A percentile compares a stretch with the other conserved stretches of the same genome.
These are phyloP conservation scores for Phytophthora pinifolia DNA, from an alignment of 352 stramenopile species.

Conservation along the genomic window DNA sequence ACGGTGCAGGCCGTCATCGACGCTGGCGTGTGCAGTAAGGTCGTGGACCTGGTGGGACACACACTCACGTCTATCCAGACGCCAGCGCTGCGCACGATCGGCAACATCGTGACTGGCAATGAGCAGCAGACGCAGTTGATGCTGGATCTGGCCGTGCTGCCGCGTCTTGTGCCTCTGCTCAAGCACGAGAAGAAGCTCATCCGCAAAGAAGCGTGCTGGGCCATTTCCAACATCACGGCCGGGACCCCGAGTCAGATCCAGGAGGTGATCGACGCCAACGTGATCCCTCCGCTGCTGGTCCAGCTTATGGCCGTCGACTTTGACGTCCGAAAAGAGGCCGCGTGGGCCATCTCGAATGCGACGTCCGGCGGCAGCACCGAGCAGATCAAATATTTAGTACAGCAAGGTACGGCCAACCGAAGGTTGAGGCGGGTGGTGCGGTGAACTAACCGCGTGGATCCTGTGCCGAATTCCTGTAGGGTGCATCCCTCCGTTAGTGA, in stretches of 20 bases:
- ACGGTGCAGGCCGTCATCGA: conserved; percentile 98
- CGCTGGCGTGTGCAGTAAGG: conserved; percentile 90
- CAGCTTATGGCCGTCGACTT: conserved; percentile 67
- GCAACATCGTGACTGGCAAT: conserved; percentile 98
- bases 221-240: conserved; percentile 81
- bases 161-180: conserved; percentile 58
- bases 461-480: conserved; percentile 32
- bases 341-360: conserved; percentile 85
- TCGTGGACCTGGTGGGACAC: conserved; percentile 97
- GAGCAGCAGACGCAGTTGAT: conserved; percentile 74
- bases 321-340: conserved; percentile 84
- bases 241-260: conserved; percentile 74
- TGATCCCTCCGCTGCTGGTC: conserved; percentile 68
- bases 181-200: conserved; percentile 82
- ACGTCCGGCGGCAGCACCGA: conserved; percentile 78
- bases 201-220: conserved; percentile 85
- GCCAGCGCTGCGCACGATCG: conserved; percentile 94
- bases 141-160: conserved; percentile 55
- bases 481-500: conserved; percentile 97
- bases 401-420: conserved; percentile 70
- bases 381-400: conserved; percentile 97
- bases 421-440: neutral
- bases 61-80: conserved; percentile 93
- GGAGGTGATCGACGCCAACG: conserved; percentile 74
- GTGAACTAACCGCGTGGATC: neutral